Percentiles rank a stretch among this genome's conserved stretches.
These are phyloP conservation scores for Gymnopilus dilepis DNA, from an alignment of 768 basidiomycete species.

Conservation along the genomic window DNA sequence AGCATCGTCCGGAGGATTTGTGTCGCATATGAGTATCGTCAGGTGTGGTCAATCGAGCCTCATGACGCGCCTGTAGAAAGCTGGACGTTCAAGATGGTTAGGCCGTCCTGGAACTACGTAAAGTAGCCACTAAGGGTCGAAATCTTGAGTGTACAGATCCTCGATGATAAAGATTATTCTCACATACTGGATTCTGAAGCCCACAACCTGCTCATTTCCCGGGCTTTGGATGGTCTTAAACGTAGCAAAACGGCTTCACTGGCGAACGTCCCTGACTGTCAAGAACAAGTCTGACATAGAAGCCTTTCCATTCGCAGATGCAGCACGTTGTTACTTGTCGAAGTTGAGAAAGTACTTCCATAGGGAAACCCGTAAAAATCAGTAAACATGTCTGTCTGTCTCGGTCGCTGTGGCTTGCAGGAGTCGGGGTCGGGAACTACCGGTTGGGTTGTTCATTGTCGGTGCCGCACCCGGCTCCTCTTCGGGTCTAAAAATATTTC, in stretches of 20 bases:
- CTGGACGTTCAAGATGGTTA: neutral
- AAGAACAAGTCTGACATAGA: neutral
- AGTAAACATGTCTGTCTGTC: neutral
- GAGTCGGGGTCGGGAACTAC: too few species aligned
- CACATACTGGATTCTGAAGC: conserved; percentile 1
- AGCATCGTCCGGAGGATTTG: too few species aligned
- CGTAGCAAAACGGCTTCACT: neutral
- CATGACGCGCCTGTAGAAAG: neutral
- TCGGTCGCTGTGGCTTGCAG: too few species aligned
- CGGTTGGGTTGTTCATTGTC: too few species aligned
- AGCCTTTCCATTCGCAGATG: neutral
- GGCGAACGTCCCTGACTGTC: neutral
- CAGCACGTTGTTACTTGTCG: neutral
- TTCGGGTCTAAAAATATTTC: too few species aligned
- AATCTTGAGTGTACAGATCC: neutral
- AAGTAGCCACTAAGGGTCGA: neutral
- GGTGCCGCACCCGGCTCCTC: too few species aligned
- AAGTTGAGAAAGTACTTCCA: neutral
- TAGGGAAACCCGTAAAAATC: neutral
- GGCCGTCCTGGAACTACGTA: neutral
- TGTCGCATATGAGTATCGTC: too few species aligned
- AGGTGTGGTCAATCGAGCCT: neutral
- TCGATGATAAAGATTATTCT: neutral
- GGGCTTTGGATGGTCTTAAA: neutral
- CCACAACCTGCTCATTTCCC: neutral